Conservation (phyloP, 2,329 filamentous ascomycete species). For the Botrytis tulipae region DNA sequence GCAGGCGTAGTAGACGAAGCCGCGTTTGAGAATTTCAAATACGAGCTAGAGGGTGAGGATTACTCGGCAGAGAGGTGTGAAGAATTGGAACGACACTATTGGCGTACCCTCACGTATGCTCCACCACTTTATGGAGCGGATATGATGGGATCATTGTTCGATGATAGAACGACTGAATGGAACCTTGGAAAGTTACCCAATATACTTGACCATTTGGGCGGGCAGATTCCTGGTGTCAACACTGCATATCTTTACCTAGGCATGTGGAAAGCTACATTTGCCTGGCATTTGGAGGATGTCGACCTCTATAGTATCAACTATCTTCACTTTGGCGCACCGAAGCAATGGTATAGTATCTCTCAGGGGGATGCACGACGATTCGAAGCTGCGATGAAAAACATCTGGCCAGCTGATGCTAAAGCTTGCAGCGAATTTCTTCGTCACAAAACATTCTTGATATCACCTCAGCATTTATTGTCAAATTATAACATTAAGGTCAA, state of each 20-base stretch:
- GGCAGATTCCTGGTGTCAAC: conserved; percentile 95
- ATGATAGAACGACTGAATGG: conserved; percentile 80
- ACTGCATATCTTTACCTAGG: conserved; percentile 96
- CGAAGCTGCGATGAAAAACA: conserved; percentile 89
- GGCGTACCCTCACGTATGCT: conserved; percentile 95
- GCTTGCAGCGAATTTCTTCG: conserved; percentile 93
- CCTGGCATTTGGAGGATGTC: conserved; percentile 97
- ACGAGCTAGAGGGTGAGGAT: conserved; percentile 79
- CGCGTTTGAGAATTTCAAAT: conserved; percentile 88
- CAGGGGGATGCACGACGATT: conserved; percentile 92
- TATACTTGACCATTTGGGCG: conserved; percentile 86
- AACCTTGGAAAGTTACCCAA: conserved; percentile 95
- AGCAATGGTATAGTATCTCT: conserved; percentile 99
- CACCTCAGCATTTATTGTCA: conserved; percentile 79
- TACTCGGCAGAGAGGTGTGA: conserved; percentile 90
- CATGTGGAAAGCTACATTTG: conserved; percentile 99
- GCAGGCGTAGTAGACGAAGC: conserved; percentile 82
- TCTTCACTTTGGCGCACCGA: conserved; percentile 96
- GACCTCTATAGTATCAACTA: conserved; percentile 99
- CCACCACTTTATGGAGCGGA: conserved; percentile 94
- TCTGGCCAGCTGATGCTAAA: conserved; percentile 94
- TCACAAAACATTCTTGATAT: conserved; percentile 97
- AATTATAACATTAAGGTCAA: conserved; percentile 96
- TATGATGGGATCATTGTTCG: conserved; percentile 91
- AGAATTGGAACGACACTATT: conserved; percentile 91